A percentile compares a stretch with the other conserved stretches of the same genome.
Conservation (phyloP, 2,329 filamentous ascomycete genomes). For the Domatiomyces globalis region DNA sequence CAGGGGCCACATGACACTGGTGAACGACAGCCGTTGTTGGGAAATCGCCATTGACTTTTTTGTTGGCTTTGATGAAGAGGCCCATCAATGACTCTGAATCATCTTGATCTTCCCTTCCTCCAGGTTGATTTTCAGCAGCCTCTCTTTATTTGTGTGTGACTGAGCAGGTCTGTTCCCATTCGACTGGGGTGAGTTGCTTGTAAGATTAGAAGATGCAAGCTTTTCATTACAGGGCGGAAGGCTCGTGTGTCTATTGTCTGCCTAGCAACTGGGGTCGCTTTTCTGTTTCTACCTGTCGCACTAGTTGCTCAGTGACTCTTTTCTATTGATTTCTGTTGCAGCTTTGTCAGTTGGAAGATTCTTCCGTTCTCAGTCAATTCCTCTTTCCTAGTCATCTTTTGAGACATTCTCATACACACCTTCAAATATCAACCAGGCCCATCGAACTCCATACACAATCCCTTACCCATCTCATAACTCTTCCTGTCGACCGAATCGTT, state of each 20-base stretch:
- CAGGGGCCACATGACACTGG: constrained; percentile 2
- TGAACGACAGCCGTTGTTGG: constrained; percentile 11
- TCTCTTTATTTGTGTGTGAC: not conserved
- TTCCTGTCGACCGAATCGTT: too few relatives aligned
- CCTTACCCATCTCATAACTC: too few relatives aligned
- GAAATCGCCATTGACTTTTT: constrained; percentile 3
- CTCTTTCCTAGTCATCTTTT: not conserved
- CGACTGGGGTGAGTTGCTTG: not conserved
- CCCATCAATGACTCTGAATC: too few relatives aligned
- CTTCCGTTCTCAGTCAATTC: not conserved
- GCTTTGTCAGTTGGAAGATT: not conserved
- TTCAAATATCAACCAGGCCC: not conserved
- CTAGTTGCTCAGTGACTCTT: not conserved
- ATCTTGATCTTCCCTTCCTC: not conserved
- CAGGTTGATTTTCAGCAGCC: not conserved
- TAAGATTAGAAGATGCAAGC: not conserved
- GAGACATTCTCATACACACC: not conserved
- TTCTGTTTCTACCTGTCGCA: not conserved
- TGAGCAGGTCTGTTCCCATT: not conserved
- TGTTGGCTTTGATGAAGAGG: not conserved
- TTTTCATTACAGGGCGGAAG: not conserved
- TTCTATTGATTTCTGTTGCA: not conserved
- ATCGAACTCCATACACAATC: not conserved
- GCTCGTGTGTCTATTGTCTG: not conserved
- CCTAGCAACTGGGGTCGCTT: not conserved